phyloP scores from a whole-genome alignment of 2,329 filamentous ascomycete genomes.

The Didymella lethalis region DNA sequence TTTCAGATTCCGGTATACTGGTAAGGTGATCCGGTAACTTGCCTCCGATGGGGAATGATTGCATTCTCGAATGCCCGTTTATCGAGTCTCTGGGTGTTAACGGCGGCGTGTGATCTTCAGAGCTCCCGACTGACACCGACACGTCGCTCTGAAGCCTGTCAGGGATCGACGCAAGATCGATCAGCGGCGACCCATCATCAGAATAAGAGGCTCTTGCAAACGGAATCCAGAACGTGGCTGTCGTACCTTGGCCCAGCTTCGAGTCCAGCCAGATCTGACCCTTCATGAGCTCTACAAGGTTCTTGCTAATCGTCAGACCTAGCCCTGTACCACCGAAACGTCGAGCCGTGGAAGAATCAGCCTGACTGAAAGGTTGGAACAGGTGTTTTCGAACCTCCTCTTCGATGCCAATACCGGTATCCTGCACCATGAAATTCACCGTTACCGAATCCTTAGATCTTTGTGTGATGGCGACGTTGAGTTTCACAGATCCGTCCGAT shows the following conservation, averaged over 20 bases:
- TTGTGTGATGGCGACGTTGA: slow-evolving; percentile 69
- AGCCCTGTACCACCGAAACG: slow-evolving; percentile 82
- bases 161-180: slow-evolving; percentile 70
- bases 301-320: slow-evolving; percentile 82
- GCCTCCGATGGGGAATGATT: slow-evolving; percentile 39
- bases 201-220: slow-evolving; percentile 73
- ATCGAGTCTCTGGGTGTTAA: slow-evolving; percentile 38
- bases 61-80: slow-evolving; percentile 29
- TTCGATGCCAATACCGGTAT: slow-evolving; percentile 83
- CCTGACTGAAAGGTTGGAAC: slow-evolving; percentile 84
- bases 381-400: slow-evolving; percentile 75
- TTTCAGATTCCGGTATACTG: slow-evolving; percentile 64
- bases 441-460: slow-evolving; percentile 71
- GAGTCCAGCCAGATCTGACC: slow-evolving; percentile 77
- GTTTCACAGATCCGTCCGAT: slow-evolving; percentile 55
- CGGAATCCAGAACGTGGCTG: slow-evolving; percentile 77
- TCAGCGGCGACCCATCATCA: slow-evolving; percentile 59
- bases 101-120: slow-evolving; percentile 64
- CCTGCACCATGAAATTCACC: slow-evolving; percentile 75
- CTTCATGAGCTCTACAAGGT: slow-evolving; percentile 77
- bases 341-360: slow-evolving; percentile 79
- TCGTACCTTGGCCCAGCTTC: slow-evolving; percentile 71
- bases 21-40: slow-evolving; percentile 45
- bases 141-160: slow-evolving; percentile 68
- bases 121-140: slow-evolving; percentile 71